phyloP scores from a whole-genome alignment of 1,139 yeast genomes.

The Geotrichum histeridarum region DNA sequence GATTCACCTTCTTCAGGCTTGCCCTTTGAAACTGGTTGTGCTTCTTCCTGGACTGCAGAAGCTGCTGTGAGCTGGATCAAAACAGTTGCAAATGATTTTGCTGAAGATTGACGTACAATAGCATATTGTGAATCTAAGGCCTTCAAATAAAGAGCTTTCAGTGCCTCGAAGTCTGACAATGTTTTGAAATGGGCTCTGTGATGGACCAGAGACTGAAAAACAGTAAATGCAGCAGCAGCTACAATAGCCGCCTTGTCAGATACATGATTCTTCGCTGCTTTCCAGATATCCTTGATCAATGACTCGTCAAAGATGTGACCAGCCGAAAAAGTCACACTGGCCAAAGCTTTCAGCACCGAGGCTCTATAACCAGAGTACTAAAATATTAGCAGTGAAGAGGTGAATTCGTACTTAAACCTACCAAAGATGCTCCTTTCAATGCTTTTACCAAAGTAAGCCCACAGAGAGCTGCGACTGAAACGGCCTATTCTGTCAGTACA shows the following conservation, averaged over 20 bases:
- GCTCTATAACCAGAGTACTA: conserved; percentile 32
- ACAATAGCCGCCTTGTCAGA: conserved; percentile 34
- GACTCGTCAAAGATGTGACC: conserved; percentile 37
- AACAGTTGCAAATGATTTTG: conserved; percentile 32
- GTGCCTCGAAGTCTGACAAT: conserved; percentile 33
- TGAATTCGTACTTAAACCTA: conserved; percentile 19
- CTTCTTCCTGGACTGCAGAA: conserved; percentile 25
- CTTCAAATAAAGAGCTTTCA: conserved; percentile 28
- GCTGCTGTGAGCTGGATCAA: conserved; percentile 26
- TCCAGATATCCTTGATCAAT: conserved; percentile 35
- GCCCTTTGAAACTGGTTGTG: conserved; percentile 22
- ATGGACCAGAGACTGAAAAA: conserved; percentile 25
- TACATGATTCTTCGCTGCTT: conserved; percentile 28
- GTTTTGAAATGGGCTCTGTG: conserved; percentile 27
- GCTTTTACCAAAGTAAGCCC: conserved; percentile 32
- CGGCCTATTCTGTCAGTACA: conserved; percentile 23
- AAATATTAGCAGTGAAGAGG: background rate
- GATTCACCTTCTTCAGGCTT: conserved; percentile 20
- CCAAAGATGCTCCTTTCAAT: conserved; percentile 28
- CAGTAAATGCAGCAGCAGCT: conserved; percentile 32
- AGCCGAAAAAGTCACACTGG: conserved; percentile 25
- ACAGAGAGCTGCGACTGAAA: conserved; percentile 34
- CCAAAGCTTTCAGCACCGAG: conserved; percentile 28
- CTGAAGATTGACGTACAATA: conserved; percentile 34
- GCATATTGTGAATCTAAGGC: conserved; percentile 31